Conservation (phyloP, 495 filamentous ascomycete species). For the Daldinia loculata region DNA sequence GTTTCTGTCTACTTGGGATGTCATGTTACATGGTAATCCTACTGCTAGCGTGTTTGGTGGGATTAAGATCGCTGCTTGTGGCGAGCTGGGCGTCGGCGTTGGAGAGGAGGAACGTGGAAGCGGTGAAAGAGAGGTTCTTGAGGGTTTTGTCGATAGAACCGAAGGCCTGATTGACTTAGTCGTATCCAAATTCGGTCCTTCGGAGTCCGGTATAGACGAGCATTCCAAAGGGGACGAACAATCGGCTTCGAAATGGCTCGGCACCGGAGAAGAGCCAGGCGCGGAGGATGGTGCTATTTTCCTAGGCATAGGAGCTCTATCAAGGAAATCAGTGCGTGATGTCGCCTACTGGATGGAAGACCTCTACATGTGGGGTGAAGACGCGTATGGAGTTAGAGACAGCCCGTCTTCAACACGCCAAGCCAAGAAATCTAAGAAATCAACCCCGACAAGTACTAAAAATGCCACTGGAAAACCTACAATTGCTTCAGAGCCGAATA, state of each 20-base stretch:
- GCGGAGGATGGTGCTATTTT: constrained; percentile 86
- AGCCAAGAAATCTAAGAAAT: constrained; percentile 37
- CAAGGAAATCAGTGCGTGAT: constrained; percentile 68
- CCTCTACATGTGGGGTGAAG: constrained; percentile 77
- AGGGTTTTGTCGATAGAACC: constrained; percentile 75
- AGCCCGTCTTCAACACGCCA: constrained; percentile 68
- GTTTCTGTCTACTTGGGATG: constrained; percentile 85
- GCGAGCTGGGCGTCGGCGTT: constrained; percentile 91
- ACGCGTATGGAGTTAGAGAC: constrained; percentile 82
- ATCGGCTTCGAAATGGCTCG: constrained; percentile 67
- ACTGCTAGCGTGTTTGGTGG: constrained; percentile 79
- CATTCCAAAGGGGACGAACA: constrained; percentile 5
- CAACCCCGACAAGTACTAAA: constrained; percentile 35
- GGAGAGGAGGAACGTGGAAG: constrained; percentile 94
- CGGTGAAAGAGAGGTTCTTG: constrained; percentile 88
- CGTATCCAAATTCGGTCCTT: constrained; percentile 83
- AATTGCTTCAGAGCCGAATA: constrained; percentile 1
- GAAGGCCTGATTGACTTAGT: constrained; percentile 82
- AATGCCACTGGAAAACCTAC: constrained; percentile 13
- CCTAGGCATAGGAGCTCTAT: constrained; percentile 75
- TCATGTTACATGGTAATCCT: constrained; percentile 89
- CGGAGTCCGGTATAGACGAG: constrained; percentile 30
- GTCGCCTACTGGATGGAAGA: constrained; percentile 85
- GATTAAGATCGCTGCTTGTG: constrained; percentile 88
- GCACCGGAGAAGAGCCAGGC: constrained; percentile 66